Percentiles rank a stretch among this genome's conserved stretches.
These are phyloP conservation scores for Citrus australasica DNA, from an alignment of 345 rosid species.

Conservation along the genomic window DNA sequence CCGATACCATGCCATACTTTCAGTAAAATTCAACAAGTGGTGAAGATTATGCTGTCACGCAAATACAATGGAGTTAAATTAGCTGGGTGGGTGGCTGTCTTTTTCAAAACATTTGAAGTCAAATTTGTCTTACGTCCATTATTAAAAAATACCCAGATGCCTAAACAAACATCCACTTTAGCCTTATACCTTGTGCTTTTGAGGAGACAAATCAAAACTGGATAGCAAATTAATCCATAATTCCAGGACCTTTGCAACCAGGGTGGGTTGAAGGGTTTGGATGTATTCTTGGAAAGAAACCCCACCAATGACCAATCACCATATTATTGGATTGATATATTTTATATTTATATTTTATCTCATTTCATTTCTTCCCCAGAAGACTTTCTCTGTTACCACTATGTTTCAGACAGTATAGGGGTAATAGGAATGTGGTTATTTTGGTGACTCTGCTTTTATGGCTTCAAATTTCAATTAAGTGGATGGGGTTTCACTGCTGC, in stretches of 20 bases:
- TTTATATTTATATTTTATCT: background rate
- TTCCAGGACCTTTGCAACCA: slow-evolving; percentile 22
- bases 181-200: slow-evolving; percentile 15
- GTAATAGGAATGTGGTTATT: slow-evolving; percentile 26
- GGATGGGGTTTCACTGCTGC: slow-evolving; percentile 3
- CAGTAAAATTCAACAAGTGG: background rate
- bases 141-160: slow-evolving; percentile 1
- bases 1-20: background rate
- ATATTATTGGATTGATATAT: background rate
- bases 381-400: slow-evolving; percentile 32
- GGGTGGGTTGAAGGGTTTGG: slow-evolving; percentile 20
- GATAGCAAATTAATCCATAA: slow-evolving; percentile 22
- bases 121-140: slow-evolving; percentile 10
- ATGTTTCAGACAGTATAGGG: slow-evolving; percentile 22
- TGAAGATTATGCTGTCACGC: background rate
- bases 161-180: slow-evolving; percentile 1
- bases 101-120: slow-evolving; percentile 37
- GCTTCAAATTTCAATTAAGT: slow-evolving; percentile 4
- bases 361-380: background rate
- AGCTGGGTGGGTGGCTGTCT: slow-evolving; percentile 28
- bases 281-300: slow-evolving; percentile 22
- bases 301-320: slow-evolving; percentile 10
- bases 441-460: slow-evolving; percentile 21
- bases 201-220: slow-evolving; percentile 26
- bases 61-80: slow-evolving; percentile 7